Base-by-base conservation (phyloP, 202 grass and related monocot genomes). In the Eragrostis tef region DNA sequence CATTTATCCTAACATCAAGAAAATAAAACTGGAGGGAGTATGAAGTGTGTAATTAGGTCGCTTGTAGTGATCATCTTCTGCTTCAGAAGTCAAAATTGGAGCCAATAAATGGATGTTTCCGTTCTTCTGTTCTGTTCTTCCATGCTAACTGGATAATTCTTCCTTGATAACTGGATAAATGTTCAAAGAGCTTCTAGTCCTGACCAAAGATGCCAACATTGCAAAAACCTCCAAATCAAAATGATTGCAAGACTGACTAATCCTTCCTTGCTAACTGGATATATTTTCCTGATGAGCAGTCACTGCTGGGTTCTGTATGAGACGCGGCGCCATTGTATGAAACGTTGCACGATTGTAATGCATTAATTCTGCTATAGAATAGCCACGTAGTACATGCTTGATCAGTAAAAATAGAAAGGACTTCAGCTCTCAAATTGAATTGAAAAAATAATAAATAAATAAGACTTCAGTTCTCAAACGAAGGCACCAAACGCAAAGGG, bases 401-500 rank as follows among this genome's bases (percentile, higher is more conserved):
- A 1, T 2, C 29, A 31, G 29, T 31, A 31, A 31, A 31, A 31
- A 31, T 31, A 31, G 71, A 54, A 13, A 71, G 29, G 2, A 51
- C 69, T 43, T n/a, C 11, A 9, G 2, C 54, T 63, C 60, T 48
- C 20, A 79, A 67, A 73, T 19, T 31, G 29, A 79, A 68, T 31
- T 8, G 17, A 6, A 16, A 6, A 54, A 20, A n/a, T n/a, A n/a
- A n/a, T n/a, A n/a, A 19, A n/a, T 6, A 77, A 64, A 9, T n/a
- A 64, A 45, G 2, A 44, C 70, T 61, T 16, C 5, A 6, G 1
- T 64, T 77, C 61, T 59, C 27, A 79, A 61, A 74, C 43, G 22
- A 69, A 84, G 66, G 16, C 70, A 88, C 54, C 8, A 50, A 29
- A 82, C 72, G 56, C 12, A 54, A 50, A 9, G 45, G 88, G 62